Evolutionary conservation across 2,329 filamentous ascomycete species (phyloP), one percentile per base, ranked within the genome.

Genomic region (Pezicula carpinea): DNA sequence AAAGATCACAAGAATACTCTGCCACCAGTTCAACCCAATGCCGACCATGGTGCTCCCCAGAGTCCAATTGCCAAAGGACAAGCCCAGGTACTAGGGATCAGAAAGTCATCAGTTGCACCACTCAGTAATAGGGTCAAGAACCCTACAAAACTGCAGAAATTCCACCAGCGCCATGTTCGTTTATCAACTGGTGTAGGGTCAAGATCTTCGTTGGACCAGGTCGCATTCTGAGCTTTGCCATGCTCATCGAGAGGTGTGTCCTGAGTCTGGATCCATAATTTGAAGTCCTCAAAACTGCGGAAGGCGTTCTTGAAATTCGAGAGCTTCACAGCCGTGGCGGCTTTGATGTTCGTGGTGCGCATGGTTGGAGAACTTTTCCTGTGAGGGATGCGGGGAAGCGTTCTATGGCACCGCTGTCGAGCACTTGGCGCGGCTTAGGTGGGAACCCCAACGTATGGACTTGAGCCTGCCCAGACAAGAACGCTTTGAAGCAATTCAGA

Each of bases 21-120:
- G 66, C 68, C 69, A 72, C 69, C 69, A 73, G 53, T 66, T 70
- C 35, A 72, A 58, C 4, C 69, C 69, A 39, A 70, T 66, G 15
- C 68, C 69, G 41, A 69, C 54, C 65, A 69, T 66, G 15, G 60
- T 65, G 43, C 60, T 62, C 11, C 68, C 69, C 39, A 69, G 47
- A 1, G 65, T 69, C 67, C 68, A 72, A 54, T 71, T 71, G 15
- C 3, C 77, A 50, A 70, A 69, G 14, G 61, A 66, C 26, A 70
- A 52, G 0, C 62, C 66, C 39, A 64, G 62, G 54, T 66, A 71
- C 26, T 29, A 29, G 8, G 13, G 10, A 11, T 10, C 8, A 29
- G 26, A 29, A 29, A 29, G 26, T 29, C 26, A 29, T 8, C 8
- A 8, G 13, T 29, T 29, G 26, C 2, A 29, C 13, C 10, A 11